A percentile compares a stretch with the other conserved stretches of the same genome.
These are phyloP conservation scores for Rubia peregrina DNA, from an alignment of 305 asterid species.

Conservation along the genomic window DNA sequence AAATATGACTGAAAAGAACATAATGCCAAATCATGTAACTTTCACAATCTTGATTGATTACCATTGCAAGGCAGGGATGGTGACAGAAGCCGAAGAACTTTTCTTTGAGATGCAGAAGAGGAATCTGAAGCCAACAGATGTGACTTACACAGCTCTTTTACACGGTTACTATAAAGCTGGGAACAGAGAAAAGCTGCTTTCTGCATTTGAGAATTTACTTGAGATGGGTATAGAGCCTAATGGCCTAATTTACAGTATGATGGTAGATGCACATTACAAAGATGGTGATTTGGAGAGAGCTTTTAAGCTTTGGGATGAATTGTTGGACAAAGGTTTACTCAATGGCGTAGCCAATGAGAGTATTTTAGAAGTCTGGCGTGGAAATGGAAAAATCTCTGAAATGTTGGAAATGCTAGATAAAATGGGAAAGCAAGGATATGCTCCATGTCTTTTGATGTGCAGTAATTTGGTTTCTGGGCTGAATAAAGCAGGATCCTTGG, in stretches of 20 bases:
- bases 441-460: slow-evolving; percentile 50
- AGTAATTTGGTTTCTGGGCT: slow-evolving; percentile 53
- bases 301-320: slow-evolving; percentile 48
- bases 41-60: slow-evolving; percentile 62
- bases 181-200: slow-evolving; percentile 50
- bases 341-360: slow-evolving; percentile 47
- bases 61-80: slow-evolving; percentile 47
- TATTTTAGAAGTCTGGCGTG: slow-evolving; percentile 43
- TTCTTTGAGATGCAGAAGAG: slow-evolving; percentile 50
- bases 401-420: slow-evolving; percentile 41
- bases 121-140: slow-evolving; percentile 54
- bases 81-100: slow-evolving; percentile 65
- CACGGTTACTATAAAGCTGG: slow-evolving; percentile 65
- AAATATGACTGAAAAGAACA: slow-evolving; percentile 49
- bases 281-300: slow-evolving; percentile 52
- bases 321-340: slow-evolving; percentile 49
- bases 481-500: slow-evolving; percentile 50
- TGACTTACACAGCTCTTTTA: slow-evolving; percentile 62
- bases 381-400: slow-evolving; percentile 38
- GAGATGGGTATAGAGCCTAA: slow-evolving; percentile 67
- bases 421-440: slow-evolving; percentile 55
- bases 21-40: slow-evolving; percentile 63
- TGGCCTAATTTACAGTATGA: slow-evolving; percentile 45
- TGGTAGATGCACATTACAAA: slow-evolving; percentile 49
- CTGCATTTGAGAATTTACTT: slow-evolving; percentile 50